phyloP scores from a whole-genome alignment of 2,329 filamentous ascomycete genomes.

The Falciphora oryzae region DNA sequence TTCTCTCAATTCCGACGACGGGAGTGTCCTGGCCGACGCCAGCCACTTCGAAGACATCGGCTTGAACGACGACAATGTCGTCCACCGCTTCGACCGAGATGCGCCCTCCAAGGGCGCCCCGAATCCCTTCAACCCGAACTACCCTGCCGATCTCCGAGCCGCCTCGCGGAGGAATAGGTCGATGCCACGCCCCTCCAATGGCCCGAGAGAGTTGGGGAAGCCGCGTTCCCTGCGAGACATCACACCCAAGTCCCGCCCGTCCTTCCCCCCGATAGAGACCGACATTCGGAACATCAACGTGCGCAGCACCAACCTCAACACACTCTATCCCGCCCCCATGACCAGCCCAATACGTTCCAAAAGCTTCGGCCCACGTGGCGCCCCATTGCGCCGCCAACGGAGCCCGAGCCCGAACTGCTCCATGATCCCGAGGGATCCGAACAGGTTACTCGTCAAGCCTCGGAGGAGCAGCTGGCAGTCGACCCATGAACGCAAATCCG shows the following conservation, averaged over 20 bases:
- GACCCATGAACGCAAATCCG: slow-evolving; percentile 57
- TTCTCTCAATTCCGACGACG: slow-evolving; percentile 71
- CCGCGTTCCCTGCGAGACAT: slow-evolving; percentile 28
- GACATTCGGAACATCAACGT: slow-evolving; percentile 43
- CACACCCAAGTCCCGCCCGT: slow-evolving; percentile 31
- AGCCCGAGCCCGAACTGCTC: slow-evolving; percentile 47
- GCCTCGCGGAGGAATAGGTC: slow-evolving; percentile 21
- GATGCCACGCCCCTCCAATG: slow-evolving; percentile 22
- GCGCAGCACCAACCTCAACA: slow-evolving; percentile 41
- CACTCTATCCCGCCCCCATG: slow-evolving; percentile 24
- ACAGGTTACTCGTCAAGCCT: slow-evolving; percentile 30
- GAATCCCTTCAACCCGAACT: slow-evolving; percentile 46
- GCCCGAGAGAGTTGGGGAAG: slow-evolving; percentile 24
- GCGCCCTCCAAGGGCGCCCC: slow-evolving; percentile 31
- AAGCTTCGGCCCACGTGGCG: slow-evolving; percentile 30
- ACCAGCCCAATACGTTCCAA: slow-evolving; percentile 24
- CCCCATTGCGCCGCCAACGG: slow-evolving; percentile 37
- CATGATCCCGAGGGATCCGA: slow-evolving; percentile 37
- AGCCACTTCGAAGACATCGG: slow-evolving; percentile 92
- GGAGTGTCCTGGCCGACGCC: slow-evolving; percentile 63
- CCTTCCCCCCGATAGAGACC: slow-evolving; percentile 40
- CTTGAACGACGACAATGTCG: slow-evolving; percentile 62
- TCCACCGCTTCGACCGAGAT: slow-evolving; percentile 27
- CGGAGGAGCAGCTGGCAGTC: slow-evolving; percentile 69
- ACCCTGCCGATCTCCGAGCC: slow-evolving; percentile 36